Evolutionary conservation across 495 filamentous ascomycete species (phyloP).

Genomic region (Durotheca rogersii): DNA sequence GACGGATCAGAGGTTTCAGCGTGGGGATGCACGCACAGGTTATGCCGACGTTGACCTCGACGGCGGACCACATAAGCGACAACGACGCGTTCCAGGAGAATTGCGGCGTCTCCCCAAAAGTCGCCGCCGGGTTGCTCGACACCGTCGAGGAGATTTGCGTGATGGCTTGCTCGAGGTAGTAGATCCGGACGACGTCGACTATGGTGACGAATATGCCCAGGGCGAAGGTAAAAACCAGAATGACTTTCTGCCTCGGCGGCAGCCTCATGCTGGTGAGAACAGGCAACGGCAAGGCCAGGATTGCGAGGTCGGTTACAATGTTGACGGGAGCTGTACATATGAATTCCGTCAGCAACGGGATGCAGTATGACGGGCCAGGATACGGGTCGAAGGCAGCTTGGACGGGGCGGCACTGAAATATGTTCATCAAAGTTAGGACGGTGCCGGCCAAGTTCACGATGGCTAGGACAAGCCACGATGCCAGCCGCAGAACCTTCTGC

Average conservation of each 20-base stretch:
- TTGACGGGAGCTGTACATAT: constrained; percentile 83
- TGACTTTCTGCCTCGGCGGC: constrained; percentile 79
- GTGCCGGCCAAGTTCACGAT: constrained; percentile 77
- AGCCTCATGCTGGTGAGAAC: constrained; percentile 83
- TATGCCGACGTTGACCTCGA: constrained; percentile 88
- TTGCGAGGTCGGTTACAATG: constrained; percentile 79
- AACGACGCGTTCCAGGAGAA: constrained; percentile 73
- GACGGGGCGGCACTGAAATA: constrained; percentile 85
- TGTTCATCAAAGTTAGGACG: constrained; percentile 79
- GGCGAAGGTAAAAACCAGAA: constrained; percentile 77
- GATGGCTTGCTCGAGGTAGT: constrained; percentile 78
- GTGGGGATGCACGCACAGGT: constrained; percentile 87
- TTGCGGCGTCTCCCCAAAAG: constrained; percentile 40
- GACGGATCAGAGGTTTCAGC: constrained; percentile 79
- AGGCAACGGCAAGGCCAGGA: constrained; percentile 82
- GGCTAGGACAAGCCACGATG: constrained; percentile 66
- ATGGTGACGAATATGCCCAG: constrained; percentile 84
- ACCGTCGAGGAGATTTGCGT: constrained; percentile 29
- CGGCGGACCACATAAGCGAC: constrained; percentile 88
- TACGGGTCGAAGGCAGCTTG: constrained; percentile 56
- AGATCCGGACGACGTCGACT: constrained; percentile 86
- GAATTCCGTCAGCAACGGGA: constrained; percentile 76
- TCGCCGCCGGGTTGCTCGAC: constrained; percentile 30
- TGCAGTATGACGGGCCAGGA: constrained; percentile 55
- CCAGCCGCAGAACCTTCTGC: constrained; percentile 64